Evolutionary conservation across 2,329 filamentous ascomycete species (phyloP), one percentile per base, ranked within the genome.

Genomic region (Penicillium sp.): DNA sequence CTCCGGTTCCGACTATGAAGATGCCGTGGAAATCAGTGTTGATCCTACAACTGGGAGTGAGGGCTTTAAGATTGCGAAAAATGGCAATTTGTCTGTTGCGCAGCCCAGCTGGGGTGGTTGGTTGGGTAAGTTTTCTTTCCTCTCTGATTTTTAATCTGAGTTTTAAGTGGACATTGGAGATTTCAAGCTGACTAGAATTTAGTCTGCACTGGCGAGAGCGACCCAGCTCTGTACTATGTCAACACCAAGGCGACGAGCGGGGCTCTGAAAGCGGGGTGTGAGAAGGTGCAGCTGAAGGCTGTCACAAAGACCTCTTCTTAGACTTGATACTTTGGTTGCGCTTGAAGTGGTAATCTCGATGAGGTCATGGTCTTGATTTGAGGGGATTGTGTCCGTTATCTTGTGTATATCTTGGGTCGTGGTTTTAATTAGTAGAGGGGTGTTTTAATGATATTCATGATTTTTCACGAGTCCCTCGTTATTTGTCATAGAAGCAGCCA

Each of bases 61-160:
- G n/a, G 59, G 58, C 15, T 62, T 62, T 43, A 34, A 42, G n/a
- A 1, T 53, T 41, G 29, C 18, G 7, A 16, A 13, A 5, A 42
- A 31, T 10, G 43, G 48, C 2, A 33, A 33, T 3, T 33, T 59
- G 42, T 16, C 34, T 26, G 52, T 48, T 42, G 33, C 46, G 16
- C 47, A 33, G 23, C 26, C 16, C 26, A 53, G 34, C 16, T 59
- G 54, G 54, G 57, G 56, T 15, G 52, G 57, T 21, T 59, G 57
- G 58, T 31, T 50, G 57, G 57, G 26, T 67, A 80, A 61, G 53
- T 80, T 71, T 54, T 66, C 1, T 45, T 21, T 9, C 24, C 24
- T 26, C 7, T 16, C 34, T 18, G 18, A 21, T 7, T 18, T 48
- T 52, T 15, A 6, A n/a, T 13, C 42, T 24, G 29, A 10, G n/a